Evolutionary conservation across 2,329 filamentous ascomycete genomes (phyloP), one percentile per base, ranked within the genome.

Genomic region (Lomentospora prolificans): DNA sequence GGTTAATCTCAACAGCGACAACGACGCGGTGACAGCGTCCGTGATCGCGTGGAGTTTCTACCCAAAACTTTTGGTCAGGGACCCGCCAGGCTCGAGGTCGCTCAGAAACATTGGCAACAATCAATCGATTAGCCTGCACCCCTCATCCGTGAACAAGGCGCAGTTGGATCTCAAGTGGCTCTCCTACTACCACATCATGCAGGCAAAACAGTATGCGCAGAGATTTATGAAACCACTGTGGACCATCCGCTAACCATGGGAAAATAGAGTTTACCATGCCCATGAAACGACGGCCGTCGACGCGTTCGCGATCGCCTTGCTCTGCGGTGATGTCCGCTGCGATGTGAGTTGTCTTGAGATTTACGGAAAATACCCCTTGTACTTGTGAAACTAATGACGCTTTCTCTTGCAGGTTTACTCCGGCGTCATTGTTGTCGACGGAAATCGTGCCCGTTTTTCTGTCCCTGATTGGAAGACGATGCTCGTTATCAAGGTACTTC

Each of bases 111-210:
- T 96, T 58, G 84, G 88, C 54, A 97, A 96, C 72, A 96, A 95
- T 67, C 92, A 97, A 69, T 80, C 82, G 48, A 90, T 99, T 62
- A 90, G 84, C 57, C 74, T 99, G 19, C 90, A 95, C 62, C 88
- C 90, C 1, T 88, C 86, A 0, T 95, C 90, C 1, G 89, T 99
- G 61, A 97, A 97, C 69, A 90, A 90, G 65, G 80, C 77, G 6
- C 75, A 75, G 58, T 73, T 76, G 50, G 81, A 84, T 41, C 73
- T 90, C 39, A 86, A 84, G 64, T 97, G 89, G 84, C 74, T 99
- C 48, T 94, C 89, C 0, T 99, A 96, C 69, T 97, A 97, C 72
- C 88, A 95, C 67, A 96, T 97, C 60, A 95, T 97, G 89, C 91
- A 96, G 69, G 87, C 87, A 2, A 90, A 86, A 75, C 72, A 89